Percentiles rank a stretch among this genome's conserved stretches.
Conservation (phyloP, 192 early-diverging fungal species). For the Chytriomyces sp. region DNA sequence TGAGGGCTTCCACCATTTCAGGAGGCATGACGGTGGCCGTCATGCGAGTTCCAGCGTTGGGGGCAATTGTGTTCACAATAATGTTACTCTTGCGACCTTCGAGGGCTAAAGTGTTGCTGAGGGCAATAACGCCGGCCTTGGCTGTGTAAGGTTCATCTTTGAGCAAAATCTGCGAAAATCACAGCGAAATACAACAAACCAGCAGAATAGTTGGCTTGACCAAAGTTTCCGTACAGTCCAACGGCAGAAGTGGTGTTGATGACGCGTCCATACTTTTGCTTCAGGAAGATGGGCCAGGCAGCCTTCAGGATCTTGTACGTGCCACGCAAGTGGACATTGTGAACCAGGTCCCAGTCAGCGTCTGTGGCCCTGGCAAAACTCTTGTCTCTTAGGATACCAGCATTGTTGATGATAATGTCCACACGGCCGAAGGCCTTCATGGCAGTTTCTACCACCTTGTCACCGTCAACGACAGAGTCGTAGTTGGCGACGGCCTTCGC, state of each 20-base stretch:
- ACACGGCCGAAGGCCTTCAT: constrained; percentile 73
- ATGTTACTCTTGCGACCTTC: constrained; percentile 93
- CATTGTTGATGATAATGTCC: constrained; percentile 91
- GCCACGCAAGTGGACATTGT: constrained; percentile 86
- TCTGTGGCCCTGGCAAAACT: constrained; percentile 89
- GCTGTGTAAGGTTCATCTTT: constrained; percentile 42
- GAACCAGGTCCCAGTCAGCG: constrained; percentile 93
- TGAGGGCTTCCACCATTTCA: constrained; percentile 91
- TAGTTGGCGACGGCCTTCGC: constrained; percentile 87
- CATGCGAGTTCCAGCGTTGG: constrained; percentile 96
- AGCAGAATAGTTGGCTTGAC: constrained; percentile 93
- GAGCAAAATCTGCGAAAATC: neutral
- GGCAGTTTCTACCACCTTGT: constrained; percentile 89
- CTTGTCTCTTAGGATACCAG: constrained; percentile 95
- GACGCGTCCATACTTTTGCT: constrained; percentile 93
- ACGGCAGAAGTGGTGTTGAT: constrained; percentile 95
- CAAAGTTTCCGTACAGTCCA: constrained; percentile 88
- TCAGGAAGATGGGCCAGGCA: constrained; percentile 91
- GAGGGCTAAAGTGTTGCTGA: constrained; percentile 86
- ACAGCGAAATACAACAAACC: constrained; percentile 6
- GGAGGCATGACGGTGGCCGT: constrained; percentile 96
- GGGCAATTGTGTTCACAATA: constrained; percentile 91
- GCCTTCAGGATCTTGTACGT: constrained; percentile 94
- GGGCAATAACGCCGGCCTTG: constrained; percentile 87
- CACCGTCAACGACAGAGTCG: constrained; percentile 96